Evolutionary conservation across 345 rosid species (phyloP).

Genomic region (Sonneratia alba): DNA sequence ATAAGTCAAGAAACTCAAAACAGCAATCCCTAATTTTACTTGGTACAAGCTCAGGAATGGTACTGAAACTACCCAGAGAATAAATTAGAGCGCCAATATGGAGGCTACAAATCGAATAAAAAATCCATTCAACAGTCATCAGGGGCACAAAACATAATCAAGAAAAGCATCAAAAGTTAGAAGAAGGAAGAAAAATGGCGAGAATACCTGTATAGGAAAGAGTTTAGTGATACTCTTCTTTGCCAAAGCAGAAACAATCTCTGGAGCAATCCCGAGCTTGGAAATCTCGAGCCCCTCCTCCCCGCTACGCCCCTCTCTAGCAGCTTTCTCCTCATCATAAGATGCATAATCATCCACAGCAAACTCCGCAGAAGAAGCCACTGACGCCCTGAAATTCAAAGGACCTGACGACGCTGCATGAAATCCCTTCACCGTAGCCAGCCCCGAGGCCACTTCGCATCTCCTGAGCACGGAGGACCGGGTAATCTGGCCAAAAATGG

Average conservation of each 20-base stretch:
- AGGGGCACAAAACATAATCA: background rate
- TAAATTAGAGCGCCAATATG: background rate
- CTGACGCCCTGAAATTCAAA: conserved; percentile 39
- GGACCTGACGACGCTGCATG: conserved; percentile 34
- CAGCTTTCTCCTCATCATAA: conserved; percentile 30
- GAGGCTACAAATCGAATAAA: background rate
- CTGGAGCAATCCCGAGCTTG: conserved; percentile 57
- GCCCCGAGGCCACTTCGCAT: background rate
- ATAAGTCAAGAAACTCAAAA: no score
- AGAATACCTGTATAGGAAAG: conserved; percentile 81
- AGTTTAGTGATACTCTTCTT: conserved; percentile 52
- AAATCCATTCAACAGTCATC: background rate
- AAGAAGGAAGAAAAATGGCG: background rate
- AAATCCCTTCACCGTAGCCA: conserved; percentile 24
- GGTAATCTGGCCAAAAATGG: conserved; percentile 11
- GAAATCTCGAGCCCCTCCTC: conserved; percentile 54
- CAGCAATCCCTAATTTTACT: no score
- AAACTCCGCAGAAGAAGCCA: conserved; percentile 27
- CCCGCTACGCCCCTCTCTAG: conserved; percentile 7
- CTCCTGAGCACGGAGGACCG: conserved; percentile 2
- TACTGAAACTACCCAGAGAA: no score
- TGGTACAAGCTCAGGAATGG: no score
- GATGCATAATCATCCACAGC: conserved; percentile 40
- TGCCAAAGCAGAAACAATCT: conserved; percentile 65
- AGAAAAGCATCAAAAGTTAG: background rate